Evolutionary conservation across 768 basidiomycete genomes (phyloP).

Genomic region (Fibroporia radiculosa): DNA sequence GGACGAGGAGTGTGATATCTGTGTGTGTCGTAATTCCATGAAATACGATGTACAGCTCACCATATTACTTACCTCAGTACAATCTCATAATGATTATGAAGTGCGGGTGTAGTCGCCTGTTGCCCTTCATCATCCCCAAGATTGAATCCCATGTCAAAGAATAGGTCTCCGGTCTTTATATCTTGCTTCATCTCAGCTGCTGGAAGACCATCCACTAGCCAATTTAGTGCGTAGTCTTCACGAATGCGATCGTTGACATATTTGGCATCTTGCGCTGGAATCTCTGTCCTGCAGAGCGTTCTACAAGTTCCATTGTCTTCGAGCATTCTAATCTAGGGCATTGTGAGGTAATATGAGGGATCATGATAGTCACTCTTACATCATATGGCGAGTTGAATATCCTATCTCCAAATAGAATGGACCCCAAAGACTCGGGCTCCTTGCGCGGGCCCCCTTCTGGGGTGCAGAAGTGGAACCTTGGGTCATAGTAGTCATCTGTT

Average conservation of each 20-base stretch:
- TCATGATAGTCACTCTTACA: slow-evolving; percentile 34
- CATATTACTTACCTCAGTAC: slow-evolving; percentile 50
- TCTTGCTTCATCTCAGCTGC: slow-evolving; percentile 91
- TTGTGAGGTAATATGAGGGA: slow-evolving; percentile 3
- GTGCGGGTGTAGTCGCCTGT: slow-evolving; percentile 49
- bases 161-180: slow-evolving; percentile 68
- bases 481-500: slow-evolving; percentile 89
- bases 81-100: slow-evolving; percentile 94
- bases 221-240: slow-evolving; percentile 91
- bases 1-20: slow-evolving; percentile 77
- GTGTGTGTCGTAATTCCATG: background rate
- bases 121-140: slow-evolving; percentile 66
- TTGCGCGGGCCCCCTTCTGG: slow-evolving; percentile 66
- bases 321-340: slow-evolving; percentile 69
- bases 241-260: slow-evolving; percentile 89
- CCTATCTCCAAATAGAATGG: slow-evolving; percentile 94
- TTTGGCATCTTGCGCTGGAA: slow-evolving; percentile 66
- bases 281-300: slow-evolving; percentile 54
- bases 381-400: slow-evolving; percentile 89
- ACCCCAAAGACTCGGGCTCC: slow-evolving; percentile 82
- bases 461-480: slow-evolving; percentile 77
- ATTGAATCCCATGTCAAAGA: slow-evolving; percentile 93
- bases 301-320: slow-evolving; percentile 69
- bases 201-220: slow-evolving; percentile 91
- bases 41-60: background rate